Percentiles rank a stretch among this genome's conserved stretches.
phyloP scores from a whole-genome alignment of 495 filamentous ascomycete species.

The Tuber calosporum region DNA sequence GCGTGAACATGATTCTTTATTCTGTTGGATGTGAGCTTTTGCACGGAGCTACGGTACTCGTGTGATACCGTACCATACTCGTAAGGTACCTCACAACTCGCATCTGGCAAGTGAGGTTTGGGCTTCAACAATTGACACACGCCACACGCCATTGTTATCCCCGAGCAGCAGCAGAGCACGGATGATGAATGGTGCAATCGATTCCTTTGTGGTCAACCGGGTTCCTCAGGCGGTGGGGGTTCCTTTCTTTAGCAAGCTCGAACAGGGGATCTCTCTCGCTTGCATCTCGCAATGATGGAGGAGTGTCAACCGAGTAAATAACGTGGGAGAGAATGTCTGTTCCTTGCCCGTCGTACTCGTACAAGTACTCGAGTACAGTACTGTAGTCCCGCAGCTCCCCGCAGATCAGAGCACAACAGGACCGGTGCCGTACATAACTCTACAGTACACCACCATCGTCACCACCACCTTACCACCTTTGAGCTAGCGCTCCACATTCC shows the following conservation, averaged over 20 bases:
- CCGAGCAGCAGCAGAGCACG: not conserved
- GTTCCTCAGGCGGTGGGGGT: not conserved
- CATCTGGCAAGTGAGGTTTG: not conserved
- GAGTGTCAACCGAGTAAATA: constrained; percentile 5
- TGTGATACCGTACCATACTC: too few relatives aligned
- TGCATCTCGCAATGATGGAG: constrained; percentile 5
- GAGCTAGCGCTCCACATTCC: not conserved
- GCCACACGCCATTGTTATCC: not conserved
- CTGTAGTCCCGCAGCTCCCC: not conserved
- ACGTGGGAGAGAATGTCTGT: constrained; percentile 1
- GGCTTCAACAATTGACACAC: constrained; percentile 1
- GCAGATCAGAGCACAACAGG: not conserved
- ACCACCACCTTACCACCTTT: not conserved
- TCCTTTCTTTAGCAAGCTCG: not conserved
- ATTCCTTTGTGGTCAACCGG: constrained; percentile 1
- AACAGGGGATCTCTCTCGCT: constrained; percentile 5
- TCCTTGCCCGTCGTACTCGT: not conserved
- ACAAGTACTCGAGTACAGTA: too few relatives aligned
- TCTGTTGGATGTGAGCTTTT: not conserved
- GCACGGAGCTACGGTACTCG: constrained; percentile 2
- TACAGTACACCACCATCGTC: not conserved
- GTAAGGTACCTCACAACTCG: not conserved
- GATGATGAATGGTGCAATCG: not conserved
- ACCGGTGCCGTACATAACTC: too few relatives aligned
- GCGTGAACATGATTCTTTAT: not conserved